Evolutionary conservation across 2,329 filamentous ascomycete species (phyloP), one percentile per base, ranked within the genome.

Genomic region (Xylariaceae sp.): DNA sequence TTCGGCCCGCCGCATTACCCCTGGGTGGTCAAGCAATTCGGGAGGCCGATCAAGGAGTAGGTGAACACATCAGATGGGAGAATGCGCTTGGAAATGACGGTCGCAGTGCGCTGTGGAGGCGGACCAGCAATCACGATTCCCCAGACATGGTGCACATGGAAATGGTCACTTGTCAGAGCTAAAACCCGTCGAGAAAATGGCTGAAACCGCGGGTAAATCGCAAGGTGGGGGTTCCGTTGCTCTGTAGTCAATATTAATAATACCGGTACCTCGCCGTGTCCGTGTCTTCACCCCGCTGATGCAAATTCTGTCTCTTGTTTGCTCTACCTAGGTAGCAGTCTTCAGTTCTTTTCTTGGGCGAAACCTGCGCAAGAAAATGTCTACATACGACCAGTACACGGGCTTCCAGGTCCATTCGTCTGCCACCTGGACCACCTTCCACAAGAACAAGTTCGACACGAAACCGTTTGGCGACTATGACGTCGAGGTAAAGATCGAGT

Each of bases 401-500:
- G 80, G 81, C 59, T 85, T 84, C 73, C 80, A 84, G 71, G 78
- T 83, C 64, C 70, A 79, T 53, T 74, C 74, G 51, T 70, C 77
- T 21, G 77, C 77, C 47, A 76, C 74, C 43, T 82, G 78, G 77
- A 71, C 80, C 60, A 76, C 84, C 55, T 84, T 85, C 66, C 76
- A 85, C 65, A 87, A 89, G 74, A 84, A 86, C 67, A 71, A 92
- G 76, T 90, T 89, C 76, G 81, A 85, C 63, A 84, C 92, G 54
- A 94, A 95, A 76, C 87, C 88, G 16, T 95, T 95, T 69, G 89
- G 86, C 61, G 88, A 92, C 69, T 81, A 89, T 71, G 90, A 96
- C 68, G 83, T 96, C 64, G 90, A 95, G 69, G 83, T 96, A 72
- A 87, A 92, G 76, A 86, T 96, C 65, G 85, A 91, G 61, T 85